phyloP scores from a whole-genome alignment of 2,329 filamentous ascomycete species.

The Claviceps citrina region DNA sequence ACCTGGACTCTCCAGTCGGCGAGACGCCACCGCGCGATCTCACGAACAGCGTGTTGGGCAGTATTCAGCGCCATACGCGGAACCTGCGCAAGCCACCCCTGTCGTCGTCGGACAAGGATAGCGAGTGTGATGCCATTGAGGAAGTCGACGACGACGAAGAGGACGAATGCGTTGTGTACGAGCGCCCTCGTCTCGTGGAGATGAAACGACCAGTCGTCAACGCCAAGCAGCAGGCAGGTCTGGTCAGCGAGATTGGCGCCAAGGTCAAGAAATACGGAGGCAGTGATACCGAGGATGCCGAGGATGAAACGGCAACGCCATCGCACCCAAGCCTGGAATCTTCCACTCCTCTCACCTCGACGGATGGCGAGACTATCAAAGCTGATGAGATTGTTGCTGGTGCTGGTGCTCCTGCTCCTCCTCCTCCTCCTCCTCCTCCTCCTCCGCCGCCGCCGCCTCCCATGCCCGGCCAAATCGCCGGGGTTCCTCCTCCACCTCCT shows the following conservation, averaged over 20 bases:
- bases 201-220: conserved; percentile 55
- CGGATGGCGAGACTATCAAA: conserved; percentile 44
- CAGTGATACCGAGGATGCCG: conserved; percentile 55
- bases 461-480: conserved; percentile 25
- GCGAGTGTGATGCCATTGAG: conserved; percentile 26
- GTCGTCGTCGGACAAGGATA: conserved; percentile 12
- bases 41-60: conserved; percentile 58
- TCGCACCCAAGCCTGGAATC: conserved; percentile 63
- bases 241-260: conserved; percentile 53
- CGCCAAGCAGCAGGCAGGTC: conserved; percentile 51
- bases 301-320: conserved; percentile 52
- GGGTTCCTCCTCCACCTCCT: conserved; percentile 20
- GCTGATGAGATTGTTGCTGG: conserved; percentile 34
- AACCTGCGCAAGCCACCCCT: conserved; percentile 38
- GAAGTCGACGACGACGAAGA: conserved; percentile 36
- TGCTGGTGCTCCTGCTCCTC: conserved; percentile 24
- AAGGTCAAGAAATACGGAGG: conserved; percentile 61
- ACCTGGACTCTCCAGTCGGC: conserved; percentile 30
- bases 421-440: conserved; percentile 3
- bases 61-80: conserved; percentile 46
- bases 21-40: conserved; percentile 46
- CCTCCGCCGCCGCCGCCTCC: conserved; percentile 24
- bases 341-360: conserved; percentile 50
- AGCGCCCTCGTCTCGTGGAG: conserved; percentile 67
- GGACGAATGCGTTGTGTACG: conserved; percentile 49